A percentile compares a stretch with the other conserved stretches of the same genome.
These are phyloP conservation scores for Chlorokybus atmophyticus DNA, from an alignment of 139 green algal genomes.

Conservation along the genomic window DNA sequence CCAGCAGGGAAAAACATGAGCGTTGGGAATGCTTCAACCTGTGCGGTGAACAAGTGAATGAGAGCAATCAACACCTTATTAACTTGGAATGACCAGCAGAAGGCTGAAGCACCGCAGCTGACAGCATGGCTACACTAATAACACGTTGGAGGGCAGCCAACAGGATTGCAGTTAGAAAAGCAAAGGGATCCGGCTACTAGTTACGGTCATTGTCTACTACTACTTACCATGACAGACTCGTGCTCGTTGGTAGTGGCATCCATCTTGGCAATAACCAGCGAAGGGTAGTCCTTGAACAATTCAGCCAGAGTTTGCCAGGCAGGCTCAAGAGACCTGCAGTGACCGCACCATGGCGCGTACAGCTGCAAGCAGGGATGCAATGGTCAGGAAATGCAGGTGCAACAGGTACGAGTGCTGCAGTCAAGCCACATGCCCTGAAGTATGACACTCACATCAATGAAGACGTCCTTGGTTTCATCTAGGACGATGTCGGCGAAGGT, in stretches of 20 bases:
- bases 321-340: conserved; percentile 71
- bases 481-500: conserved; percentile 29
- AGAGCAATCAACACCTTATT: background rate
- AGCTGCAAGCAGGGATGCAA: conserved; percentile 33
- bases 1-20: conserved; percentile 23
- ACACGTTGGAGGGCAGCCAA: background rate
- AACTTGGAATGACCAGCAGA: background rate
- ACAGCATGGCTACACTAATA: background rate
- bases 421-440: too few relatives aligned
- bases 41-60: too few relatives aligned
- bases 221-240: conserved; percentile 6
- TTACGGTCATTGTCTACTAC: background rate
- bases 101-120: background rate
- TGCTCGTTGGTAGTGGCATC: conserved; percentile 33
- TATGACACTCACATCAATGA: conserved; percentile 36
- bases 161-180: background rate
- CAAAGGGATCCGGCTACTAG: background rate
- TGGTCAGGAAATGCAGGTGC: too few relatives aligned
- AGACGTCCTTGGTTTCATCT: conserved; percentile 29
- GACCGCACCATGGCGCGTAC: conserved; percentile 79
- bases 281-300: conserved; percentile 46
- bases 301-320: conserved; percentile 73
- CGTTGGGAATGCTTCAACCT: conserved; percentile 27
- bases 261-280: conserved; percentile 39
- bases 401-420: too few relatives aligned